Evolutionary conservation across 1,284 basidiomycete species (phyloP).

Genomic region (Entoloma clypeatum): DNA sequence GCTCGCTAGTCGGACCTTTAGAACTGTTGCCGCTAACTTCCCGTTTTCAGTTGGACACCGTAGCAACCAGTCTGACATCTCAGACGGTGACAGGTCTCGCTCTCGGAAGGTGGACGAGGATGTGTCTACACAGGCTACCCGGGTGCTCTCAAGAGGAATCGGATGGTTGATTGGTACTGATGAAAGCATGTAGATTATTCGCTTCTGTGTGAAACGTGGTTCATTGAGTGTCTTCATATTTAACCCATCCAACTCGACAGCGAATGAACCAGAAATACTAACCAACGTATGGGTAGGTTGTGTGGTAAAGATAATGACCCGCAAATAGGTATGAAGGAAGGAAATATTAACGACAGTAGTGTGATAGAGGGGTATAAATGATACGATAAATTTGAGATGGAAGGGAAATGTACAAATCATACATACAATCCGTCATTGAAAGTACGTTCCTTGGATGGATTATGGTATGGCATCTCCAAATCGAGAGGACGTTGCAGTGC

Average conservation of each 20-base stretch:
- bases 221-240: not conserved
- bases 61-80: constrained; percentile 42
- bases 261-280: too few species aligned
- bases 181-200: constrained; percentile 26
- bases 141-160: constrained; percentile 75
- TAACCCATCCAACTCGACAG: too few species aligned
- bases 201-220: not conserved
- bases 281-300: too few species aligned
- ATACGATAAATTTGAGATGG: constrained; percentile 5
- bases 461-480: constrained; percentile 51
- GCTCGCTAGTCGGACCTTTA: constrained; percentile 69
- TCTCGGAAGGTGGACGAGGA: constrained; percentile 52
- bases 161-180: constrained; percentile 87
- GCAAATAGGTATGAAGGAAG: not conserved
- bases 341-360: constrained; percentile 2
- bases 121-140: constrained; percentile 67
- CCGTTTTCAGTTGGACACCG: constrained; percentile 57
- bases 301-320: too few species aligned
- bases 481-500: constrained; percentile 54
- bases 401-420: constrained; percentile 10
- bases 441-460: constrained; percentile 15
- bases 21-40: constrained; percentile 73
- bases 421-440: constrained; percentile 11
- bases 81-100: constrained; percentile 40
- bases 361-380: constrained; percentile 1